Conservation (phyloP, 352 stramenopile genomes). For the Phytophthora sp. region DNA sequence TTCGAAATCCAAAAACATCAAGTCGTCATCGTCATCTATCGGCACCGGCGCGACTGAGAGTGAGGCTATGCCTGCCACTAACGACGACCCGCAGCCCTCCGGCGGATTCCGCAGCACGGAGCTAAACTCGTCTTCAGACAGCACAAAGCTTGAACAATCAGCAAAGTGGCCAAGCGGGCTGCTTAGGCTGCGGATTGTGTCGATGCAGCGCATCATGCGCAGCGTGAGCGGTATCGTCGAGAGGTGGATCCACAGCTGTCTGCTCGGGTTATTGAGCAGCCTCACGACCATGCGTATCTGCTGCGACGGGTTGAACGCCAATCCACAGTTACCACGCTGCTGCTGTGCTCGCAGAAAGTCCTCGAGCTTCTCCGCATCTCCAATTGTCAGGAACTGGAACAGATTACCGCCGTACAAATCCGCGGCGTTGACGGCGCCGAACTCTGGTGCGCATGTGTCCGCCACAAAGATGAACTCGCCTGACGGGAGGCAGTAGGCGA, state of each 20-base stretch:
- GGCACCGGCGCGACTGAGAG: conserved; percentile 6
- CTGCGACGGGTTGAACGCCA: conserved; percentile 27
- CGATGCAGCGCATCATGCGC: conserved; percentile 81
- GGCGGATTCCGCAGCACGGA: conserved; percentile 38
- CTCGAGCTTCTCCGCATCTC: conserved; percentile 69
- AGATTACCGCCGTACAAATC: conserved; percentile 73
- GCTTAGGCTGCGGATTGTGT: conserved; percentile 61
- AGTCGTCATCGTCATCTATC: conserved; percentile 33
- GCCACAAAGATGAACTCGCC: conserved; percentile 83
- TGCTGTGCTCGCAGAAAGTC: conserved; percentile 55
- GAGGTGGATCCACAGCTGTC: conserved; percentile 60
- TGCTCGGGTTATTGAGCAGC: conserved; percentile 30
- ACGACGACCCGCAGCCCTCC: conserved; percentile 7
- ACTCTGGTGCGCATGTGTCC: conserved; percentile 47
- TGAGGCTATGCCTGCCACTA: conserved; percentile 5
- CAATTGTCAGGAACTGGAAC: conserved; percentile 55
- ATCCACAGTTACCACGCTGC: conserved; percentile 2
- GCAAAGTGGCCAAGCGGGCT: conserved; percentile 57
- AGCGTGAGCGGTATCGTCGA: conserved; percentile 70
- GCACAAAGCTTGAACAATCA: conserved; percentile 77
- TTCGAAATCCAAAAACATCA: conserved; percentile 43
- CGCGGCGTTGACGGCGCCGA: conserved; percentile 35
- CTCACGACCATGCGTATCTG: conserved; percentile 56
- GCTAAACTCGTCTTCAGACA: conserved; percentile 68
- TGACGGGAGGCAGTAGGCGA: conserved; percentile 73